Conservation (phyloP, 2,329 filamentous ascomycete species). For the Sporothrix curviconia region DNA sequence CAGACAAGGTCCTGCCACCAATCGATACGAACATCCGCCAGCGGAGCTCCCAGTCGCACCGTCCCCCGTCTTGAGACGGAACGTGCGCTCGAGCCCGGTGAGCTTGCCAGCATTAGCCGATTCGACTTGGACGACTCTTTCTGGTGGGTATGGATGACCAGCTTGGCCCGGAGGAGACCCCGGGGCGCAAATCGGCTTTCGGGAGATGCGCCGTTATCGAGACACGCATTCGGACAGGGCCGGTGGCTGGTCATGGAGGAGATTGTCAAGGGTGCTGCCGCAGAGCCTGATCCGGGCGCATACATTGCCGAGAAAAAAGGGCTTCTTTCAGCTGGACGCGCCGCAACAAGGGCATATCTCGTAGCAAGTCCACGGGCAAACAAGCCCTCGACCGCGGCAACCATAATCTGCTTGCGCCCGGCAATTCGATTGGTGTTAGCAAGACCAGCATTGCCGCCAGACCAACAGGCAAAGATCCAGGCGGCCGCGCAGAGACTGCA, state of each 20-base stretch:
- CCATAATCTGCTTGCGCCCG: conserved; percentile 36
- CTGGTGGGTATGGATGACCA: conserved; percentile 99
- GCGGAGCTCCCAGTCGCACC: conserved; percentile 80
- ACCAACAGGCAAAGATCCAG: conserved; percentile 89
- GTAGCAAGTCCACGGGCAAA: conserved; percentile 66
- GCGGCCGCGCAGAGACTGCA: conserved; percentile 82
- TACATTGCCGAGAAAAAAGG: conserved; percentile 95
- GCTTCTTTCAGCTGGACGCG: conserved; percentile 82
- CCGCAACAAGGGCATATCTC: conserved; percentile 54
- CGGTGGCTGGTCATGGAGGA: conserved; percentile 95
- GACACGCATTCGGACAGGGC: conserved; percentile 70
- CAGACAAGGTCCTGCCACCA: conserved; percentile 83
- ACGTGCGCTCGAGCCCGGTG: conserved; percentile 71
- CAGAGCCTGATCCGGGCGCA: conserved; percentile 74
- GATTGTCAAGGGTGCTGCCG: conserved; percentile 85
- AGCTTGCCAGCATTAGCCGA: conserved; percentile 83
- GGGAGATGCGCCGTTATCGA: conserved; percentile 89
- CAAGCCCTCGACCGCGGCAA: conserved; percentile 43
- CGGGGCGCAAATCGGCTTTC: conserved; percentile 82
- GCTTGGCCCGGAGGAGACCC: conserved; percentile 86
- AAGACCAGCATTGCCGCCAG: conserved; percentile 80
- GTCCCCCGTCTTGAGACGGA: conserved; percentile 64
- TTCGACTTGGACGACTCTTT: conserved; percentile 91
- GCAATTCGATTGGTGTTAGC: conserved; percentile 45
- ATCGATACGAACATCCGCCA: conserved; percentile 67